Evolutionary conservation across 2,329 filamentous ascomycete species (phyloP), one percentile per base, ranked within the genome.

Genomic region (Stenocarpella maydis): DNA sequence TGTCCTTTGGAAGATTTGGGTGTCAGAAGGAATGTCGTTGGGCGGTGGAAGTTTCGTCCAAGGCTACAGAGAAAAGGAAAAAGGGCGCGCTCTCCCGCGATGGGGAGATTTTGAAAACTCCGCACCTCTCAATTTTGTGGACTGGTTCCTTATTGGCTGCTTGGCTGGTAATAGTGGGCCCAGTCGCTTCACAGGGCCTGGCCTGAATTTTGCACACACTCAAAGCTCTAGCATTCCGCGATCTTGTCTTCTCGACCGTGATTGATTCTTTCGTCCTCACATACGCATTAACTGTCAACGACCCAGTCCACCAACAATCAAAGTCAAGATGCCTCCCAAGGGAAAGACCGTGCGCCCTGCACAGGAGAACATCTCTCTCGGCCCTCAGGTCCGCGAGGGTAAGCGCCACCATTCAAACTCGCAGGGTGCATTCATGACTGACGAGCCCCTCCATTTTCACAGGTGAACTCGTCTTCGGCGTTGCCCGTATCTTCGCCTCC

Each of bases 301-400:
- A 69, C 70, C 70, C 67, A 71, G 70, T 69, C 66, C 72, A 74
- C 71, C 70, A 72, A 69, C 47, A 70, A 65, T 54, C 65, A 55
- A n/a, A 72, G 55, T 84, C 88, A 93, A 85, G 82, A 98, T 98
- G 95, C 87, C 95, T 85, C 95, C 95, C 84, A 97, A 97, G 91
- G 64, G 55, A 63, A 95, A 95, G 89, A 91, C 91, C 84, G 86
- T 90, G 80, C 89, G 91, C 82, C 90, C 92, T 80, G 88, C 90
- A 79, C 91, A 95, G 88, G 96, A 98, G 91, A 99, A 99, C 88
- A 96, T 99, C 89, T 95, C 92, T 85, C 91, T 98, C 80, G 96
- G 96, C 80, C 96, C 96, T 82, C 93, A 97, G 85, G 93, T 95
- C 87, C 92, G 95, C 82, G 95, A 98, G 89, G 95, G 94, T 95